Evolutionary conservation across 192 early-diverging fungal genomes (phyloP), one percentile per base, ranked within the genome.

Genomic region (Obelidium mucronatum): DNA sequence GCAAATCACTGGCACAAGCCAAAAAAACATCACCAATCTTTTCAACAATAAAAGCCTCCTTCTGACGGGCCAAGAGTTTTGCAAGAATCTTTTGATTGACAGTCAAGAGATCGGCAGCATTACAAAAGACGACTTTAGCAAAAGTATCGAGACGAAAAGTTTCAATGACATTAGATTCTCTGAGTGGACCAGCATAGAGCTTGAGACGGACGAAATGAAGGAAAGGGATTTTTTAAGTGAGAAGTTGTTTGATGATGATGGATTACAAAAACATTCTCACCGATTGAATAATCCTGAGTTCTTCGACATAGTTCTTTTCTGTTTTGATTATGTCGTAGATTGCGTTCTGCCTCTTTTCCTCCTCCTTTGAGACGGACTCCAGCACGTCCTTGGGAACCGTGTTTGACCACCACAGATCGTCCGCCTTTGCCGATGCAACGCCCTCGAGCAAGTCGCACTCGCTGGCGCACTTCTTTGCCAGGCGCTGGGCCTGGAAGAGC

Each of bases 271-370:
- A n/a, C n/a, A n/a, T n/a, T n/a, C n/a, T 11, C 59, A 84, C 92
- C 70, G 89, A 90, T 78, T 92, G 86, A 15, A 98, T 81, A 37
- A 93, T 88, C 61, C 89, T 90, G 42, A 98, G 82, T 62, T 98
- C 95, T 51, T 87, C 87, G 39, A 97, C 93, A 87, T 95, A 99
- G 77, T 97, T 93, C 69, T 91, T 90, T 77, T 99, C 94, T 3
- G 92, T 96, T 48, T 94, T 90, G 36, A 97, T 93, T 53, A 97
- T 71, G 82, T 99, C 97, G 77, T 91, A 97, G 76, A 99, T 94
- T 40, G 90, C 88, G 81, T 99, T 95, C 77, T 99, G 97, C 0
- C 96, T 89, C 74, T 94, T 93, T 61, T 92, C 88, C 76, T 99
- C 95, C 37, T 86, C 73, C 40, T 89, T 82, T 19, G 91, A 90